phyloP scores from a whole-genome alignment of 2,329 filamentous ascomycete genomes.

The Hymenoscyphus repandus region DNA sequence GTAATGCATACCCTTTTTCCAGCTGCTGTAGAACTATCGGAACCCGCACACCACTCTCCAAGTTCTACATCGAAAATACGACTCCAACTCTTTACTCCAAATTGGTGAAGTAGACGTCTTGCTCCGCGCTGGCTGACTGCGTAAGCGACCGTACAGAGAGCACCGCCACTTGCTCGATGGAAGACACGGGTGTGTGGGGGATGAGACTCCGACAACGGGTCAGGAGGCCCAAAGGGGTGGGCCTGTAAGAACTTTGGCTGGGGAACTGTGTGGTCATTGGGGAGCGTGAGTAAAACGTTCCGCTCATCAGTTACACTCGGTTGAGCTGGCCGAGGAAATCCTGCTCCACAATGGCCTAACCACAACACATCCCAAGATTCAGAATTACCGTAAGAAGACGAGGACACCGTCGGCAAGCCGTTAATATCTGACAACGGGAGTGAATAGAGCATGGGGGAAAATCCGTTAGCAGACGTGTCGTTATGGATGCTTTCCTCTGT shows the following conservation, averaged over 20 bases:
- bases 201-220: constrained; percentile 11
- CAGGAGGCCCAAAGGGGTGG: constrained; percentile 18
- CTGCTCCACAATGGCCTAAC: constrained; percentile 18
- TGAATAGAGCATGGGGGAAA: constrained; percentile 8
- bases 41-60: constrained; percentile 18
- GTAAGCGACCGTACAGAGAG: constrained; percentile 18
- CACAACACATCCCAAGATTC: constrained; percentile 17
- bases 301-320: neutral
- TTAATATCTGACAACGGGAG: constrained; percentile 4
- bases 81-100: constrained; percentile 15
- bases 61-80: constrained; percentile 16
- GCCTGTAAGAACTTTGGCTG: constrained; percentile 14
- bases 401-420: neutral
- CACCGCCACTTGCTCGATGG: constrained; percentile 14
- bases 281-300: constrained; percentile 13
- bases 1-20: constrained; percentile 15
- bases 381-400: constrained; percentile 15
- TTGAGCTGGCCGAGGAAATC: constrained; percentile 11
- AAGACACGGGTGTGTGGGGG: constrained; percentile 15
- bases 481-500: constrained; percentile 13
- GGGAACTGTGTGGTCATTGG: constrained; percentile 12
- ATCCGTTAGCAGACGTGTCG: constrained; percentile 11
- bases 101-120: constrained; percentile 13
- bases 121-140: constrained; percentile 17
- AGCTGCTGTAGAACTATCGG: neutral